A percentile compares a stretch with the other conserved stretches of the same genome.
These are phyloP conservation scores for Sporisorium scitamineum DNA, from an alignment of 1,284 basidiomycete species.

Conservation along the genomic window DNA sequence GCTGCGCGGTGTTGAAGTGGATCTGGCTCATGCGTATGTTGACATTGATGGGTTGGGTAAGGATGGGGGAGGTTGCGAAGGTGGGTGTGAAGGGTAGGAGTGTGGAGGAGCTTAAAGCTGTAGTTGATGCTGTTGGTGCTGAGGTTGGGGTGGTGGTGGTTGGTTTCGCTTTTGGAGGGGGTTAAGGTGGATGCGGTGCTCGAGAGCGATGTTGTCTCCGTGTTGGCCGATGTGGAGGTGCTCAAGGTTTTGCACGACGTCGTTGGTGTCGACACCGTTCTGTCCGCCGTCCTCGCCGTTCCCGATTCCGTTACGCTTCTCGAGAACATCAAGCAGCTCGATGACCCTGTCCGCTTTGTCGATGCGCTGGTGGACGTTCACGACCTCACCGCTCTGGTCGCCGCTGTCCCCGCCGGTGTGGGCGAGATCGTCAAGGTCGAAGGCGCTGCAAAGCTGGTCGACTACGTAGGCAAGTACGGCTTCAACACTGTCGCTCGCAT, in stretches of 20 bases:
- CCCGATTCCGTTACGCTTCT: slow-evolving; percentile 14
- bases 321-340: slow-evolving; percentile 16
- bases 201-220: slow-evolving; percentile 11
- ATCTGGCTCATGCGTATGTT: slow-evolving; percentile 1
- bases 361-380: slow-evolving; percentile 22
- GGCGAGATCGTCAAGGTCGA: slow-evolving; percentile 18
- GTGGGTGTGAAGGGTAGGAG: neutral
- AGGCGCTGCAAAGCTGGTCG: slow-evolving; percentile 19
- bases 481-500: slow-evolving; percentile 5
- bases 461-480: slow-evolving; percentile 20
- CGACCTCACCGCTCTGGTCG: slow-evolving; percentile 15
- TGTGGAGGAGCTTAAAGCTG: neutral
- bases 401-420: slow-evolving; percentile 9
- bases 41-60: slow-evolving; percentile 10
- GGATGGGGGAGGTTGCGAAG: neutral
- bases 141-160: slow-evolving; percentile 8
- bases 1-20: slow-evolving; percentile 10
- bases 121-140: slow-evolving; percentile 2
- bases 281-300: slow-evolving; percentile 11
- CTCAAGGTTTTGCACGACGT: slow-evolving; percentile 22
- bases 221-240: slow-evolving; percentile 16
- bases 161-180: slow-evolving; percentile 5
- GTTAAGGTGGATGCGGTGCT: slow-evolving; percentile 19
- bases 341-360: slow-evolving; percentile 17
- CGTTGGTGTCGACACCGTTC: slow-evolving; percentile 13